A percentile compares a stretch with the other conserved stretches of the same genome.
phyloP scores from a whole-genome alignment of 306 rosid genomes.

The Vachellia collinsii region DNA sequence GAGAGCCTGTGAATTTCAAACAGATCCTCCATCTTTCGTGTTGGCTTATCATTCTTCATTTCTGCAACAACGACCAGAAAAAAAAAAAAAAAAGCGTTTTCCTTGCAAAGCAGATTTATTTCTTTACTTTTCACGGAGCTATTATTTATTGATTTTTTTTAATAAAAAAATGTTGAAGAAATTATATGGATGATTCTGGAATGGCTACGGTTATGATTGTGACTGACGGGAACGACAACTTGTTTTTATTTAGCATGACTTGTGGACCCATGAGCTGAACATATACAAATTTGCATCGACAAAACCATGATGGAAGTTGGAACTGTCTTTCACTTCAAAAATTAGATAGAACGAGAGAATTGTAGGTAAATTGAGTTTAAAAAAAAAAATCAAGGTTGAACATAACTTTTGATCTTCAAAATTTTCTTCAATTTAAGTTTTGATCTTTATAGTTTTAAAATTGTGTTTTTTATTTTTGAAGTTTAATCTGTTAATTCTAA shows the following conservation, averaged over 20 bases:
- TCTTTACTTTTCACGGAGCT: neutral
- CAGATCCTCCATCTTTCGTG: neutral
- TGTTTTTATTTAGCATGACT: neutral
- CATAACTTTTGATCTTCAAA: no score
- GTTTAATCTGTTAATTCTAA: no score
- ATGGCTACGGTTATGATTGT: neutral
- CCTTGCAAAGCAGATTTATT: neutral
- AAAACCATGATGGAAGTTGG: neutral
- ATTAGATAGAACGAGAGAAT: neutral
- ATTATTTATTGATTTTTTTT: neutral
- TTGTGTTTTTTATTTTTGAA: no score
- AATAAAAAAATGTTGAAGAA: neutral
- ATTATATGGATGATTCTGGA: neutral
- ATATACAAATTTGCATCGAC: neutral
- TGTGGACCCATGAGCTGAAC: neutral
- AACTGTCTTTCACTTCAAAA: neutral
- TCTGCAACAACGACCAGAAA: no score
- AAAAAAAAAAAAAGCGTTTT: neutral
- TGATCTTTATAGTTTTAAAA: no score
- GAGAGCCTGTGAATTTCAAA: neutral
- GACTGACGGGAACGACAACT: neutral
- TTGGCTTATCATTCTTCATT: neutral
- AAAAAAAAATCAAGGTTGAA: no score
- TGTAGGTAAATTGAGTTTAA: neutral
- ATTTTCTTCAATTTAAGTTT: no score